Evolutionary conservation across 2,329 filamentous ascomycete genomes (phyloP).

Genomic region (Trichoderma lentiforme): DNA sequence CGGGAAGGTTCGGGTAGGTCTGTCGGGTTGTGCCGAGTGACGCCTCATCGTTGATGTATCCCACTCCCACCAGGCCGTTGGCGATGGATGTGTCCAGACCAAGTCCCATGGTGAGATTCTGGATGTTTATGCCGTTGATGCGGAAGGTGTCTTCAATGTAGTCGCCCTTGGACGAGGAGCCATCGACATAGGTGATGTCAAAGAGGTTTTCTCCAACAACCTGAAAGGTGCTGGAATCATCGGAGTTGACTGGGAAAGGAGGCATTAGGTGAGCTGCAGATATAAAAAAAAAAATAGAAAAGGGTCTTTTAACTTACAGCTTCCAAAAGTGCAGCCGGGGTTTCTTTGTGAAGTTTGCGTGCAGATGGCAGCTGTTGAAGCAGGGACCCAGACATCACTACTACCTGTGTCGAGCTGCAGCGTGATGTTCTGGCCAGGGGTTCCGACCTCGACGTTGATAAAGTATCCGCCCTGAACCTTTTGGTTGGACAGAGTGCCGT

Average conservation of each 20-base stretch:
- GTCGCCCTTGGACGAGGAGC: constrained; percentile 53
- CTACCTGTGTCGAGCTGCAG: constrained; percentile 64
- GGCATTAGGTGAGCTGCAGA: background rate
- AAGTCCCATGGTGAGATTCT: constrained; percentile 58
- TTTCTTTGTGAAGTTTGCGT: constrained; percentile 21
- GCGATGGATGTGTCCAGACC: constrained; percentile 52
- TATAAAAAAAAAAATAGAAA: too few relatives aligned
- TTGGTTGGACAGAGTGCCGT: constrained; percentile 45
- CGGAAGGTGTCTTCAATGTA: constrained; percentile 57
- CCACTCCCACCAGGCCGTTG: constrained; percentile 59
- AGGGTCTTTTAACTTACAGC: constrained; percentile 38
- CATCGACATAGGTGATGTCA: constrained; percentile 60
- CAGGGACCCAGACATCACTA: constrained; percentile 61
- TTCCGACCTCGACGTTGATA: constrained; percentile 54
- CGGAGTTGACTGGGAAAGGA: constrained; percentile 41
- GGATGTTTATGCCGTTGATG: constrained; percentile 50
- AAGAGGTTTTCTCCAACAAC: constrained; percentile 45
- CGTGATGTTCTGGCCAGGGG: constrained; percentile 53
- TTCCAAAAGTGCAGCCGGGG: constrained; percentile 42
- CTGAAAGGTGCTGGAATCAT: constrained; percentile 45
- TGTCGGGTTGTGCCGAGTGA: constrained; percentile 26
- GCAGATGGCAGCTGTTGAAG: constrained; percentile 39
- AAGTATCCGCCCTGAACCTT: constrained; percentile 50
- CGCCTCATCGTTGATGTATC: constrained; percentile 56
- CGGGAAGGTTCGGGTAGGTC: constrained; percentile 58